Percentiles rank a stretch among this genome's conserved stretches.
These are phyloP conservation scores for Fraxinus floribunda DNA, from an alignment of 305 asterid species.

Conservation along the genomic window DNA sequence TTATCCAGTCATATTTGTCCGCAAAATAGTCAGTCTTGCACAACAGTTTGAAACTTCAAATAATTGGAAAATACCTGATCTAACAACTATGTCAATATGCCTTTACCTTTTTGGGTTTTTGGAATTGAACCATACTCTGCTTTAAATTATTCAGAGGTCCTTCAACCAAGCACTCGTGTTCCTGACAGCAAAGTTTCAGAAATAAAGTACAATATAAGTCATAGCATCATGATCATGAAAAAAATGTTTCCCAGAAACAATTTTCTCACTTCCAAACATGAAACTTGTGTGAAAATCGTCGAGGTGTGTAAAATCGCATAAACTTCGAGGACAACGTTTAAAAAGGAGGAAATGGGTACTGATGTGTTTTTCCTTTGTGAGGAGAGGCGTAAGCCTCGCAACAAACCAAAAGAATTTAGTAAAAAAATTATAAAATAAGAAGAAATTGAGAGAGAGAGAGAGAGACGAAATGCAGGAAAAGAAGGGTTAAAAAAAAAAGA, in stretches of 20 bases:
- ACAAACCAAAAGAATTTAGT: neutral
- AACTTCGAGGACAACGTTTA: neutral
- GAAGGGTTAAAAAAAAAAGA: neutral
- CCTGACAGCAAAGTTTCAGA: constrained; percentile 43
- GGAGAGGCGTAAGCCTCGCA: neutral
- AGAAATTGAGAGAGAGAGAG: neutral
- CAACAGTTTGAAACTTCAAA: neutral
- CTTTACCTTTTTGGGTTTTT: constrained; percentile 91
- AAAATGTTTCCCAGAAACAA: neutral
- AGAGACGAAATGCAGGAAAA: neutral
- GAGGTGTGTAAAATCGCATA: neutral
- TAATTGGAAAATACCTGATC: neutral
- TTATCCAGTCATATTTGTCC: neutral
- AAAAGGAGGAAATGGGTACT: neutral
- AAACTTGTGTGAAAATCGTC: neutral
- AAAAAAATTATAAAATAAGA: neutral
- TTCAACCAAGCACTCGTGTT: constrained; percentile 98
- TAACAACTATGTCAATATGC: neutral
- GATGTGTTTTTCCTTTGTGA: neutral
- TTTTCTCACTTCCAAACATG: constrained; percentile 7
- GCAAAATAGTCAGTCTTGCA: neutral
- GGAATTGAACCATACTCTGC: constrained; percentile 99
- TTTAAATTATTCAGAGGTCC: constrained; percentile 95
- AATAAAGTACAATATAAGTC: constrained; percentile 2
- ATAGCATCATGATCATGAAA: neutral